Conservation (phyloP, 495 filamentous ascomycete genomes). For the Neurospora terricola region DNA sequence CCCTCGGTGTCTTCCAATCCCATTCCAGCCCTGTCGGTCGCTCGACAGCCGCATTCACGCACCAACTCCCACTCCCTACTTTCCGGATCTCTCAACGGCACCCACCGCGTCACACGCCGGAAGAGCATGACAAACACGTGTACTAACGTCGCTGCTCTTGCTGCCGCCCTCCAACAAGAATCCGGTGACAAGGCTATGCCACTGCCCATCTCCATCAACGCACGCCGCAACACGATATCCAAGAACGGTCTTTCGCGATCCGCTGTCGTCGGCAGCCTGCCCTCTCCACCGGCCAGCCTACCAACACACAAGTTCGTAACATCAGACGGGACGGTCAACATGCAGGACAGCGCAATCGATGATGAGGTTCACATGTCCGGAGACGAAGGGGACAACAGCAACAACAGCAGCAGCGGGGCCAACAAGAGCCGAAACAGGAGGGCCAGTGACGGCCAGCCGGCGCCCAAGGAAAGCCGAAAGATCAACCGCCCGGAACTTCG, state of each 20-base stretch:
- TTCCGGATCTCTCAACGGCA: conserved; percentile 55
- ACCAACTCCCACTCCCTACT: conserved; percentile 76
- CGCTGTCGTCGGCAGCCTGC: conserved; percentile 43
- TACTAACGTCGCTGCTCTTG: conserved; percentile 63
- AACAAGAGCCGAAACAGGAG: conserved; percentile 64
- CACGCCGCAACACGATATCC: conserved; percentile 44
- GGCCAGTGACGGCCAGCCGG: conserved; percentile 77
- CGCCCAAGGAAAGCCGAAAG: conserved; percentile 67
- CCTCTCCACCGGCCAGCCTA: conserved; percentile 44
- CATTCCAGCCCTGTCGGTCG: conserved; percentile 26
- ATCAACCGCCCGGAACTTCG: conserved; percentile 71
- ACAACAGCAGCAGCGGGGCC: conserved; percentile 50
- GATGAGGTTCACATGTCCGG: conserved; percentile 47
- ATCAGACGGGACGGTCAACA: conserved; percentile 27
- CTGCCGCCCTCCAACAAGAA: conserved; percentile 56
- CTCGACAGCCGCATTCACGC: conserved; percentile 51
- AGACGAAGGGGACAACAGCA: conserved; percentile 46
- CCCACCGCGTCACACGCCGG: conserved; percentile 78
- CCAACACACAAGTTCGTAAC: conserved; percentile 33
- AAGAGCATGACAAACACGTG: conserved; percentile 81
- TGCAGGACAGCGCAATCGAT: conserved; percentile 48
- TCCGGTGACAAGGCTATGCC: conserved; percentile 44
- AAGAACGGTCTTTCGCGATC: conserved; percentile 32
- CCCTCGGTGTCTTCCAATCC: conserved; percentile 35
- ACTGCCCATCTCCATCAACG: conserved; percentile 37